Evolutionary conservation across 306 rosid species (phyloP), one percentile per base, ranked within the genome.

Genomic region (Purshia tridentata): DNA sequence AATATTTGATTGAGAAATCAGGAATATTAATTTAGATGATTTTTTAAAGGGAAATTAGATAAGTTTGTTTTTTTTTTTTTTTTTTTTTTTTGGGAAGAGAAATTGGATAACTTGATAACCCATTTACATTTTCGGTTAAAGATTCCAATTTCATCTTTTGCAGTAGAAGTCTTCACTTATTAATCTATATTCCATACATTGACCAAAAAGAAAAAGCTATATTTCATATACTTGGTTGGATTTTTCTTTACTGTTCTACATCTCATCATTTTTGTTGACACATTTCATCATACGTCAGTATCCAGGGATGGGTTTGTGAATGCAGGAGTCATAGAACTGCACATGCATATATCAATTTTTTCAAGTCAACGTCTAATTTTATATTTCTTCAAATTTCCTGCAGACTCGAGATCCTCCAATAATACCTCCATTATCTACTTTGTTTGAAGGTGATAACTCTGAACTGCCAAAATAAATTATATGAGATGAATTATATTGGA

Each of bases 391-490:
- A 49, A 55, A 50, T 37, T 50, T 49, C 47, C 46, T 68, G 60
- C 60, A 68, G 72, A 68, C 72, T 68, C 72, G 48, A 50, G 48
- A 68, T 50, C 72, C 72, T 1, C 72, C 72, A 16, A 35, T 68
- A 68, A 29, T 68, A 50, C 72, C 72, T 51, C 47, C 60, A n/a
- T 50, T 68, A 14, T 68, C 47, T 37, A 51, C 59, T 68, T 68
- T 68, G 60, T 68, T 68, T 68, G 60, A 68, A 68, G 72, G 72
- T 68, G 72, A 50, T 42, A 35, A 67, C 49, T 67, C 71, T 48
- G 44, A 29, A 23, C 14, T 18, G 9, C 20, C 29, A 29, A 1
- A 29, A 29, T 3, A 1, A 1, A 29, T 29, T 29, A 29, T 29
- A 1, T 29, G 35, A 29, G 35, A 29, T 29, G 35, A 29, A 29